Evolutionary conservation across 805 yeast species (phyloP).

Genomic region (Teunomyces cretensis): DNA sequence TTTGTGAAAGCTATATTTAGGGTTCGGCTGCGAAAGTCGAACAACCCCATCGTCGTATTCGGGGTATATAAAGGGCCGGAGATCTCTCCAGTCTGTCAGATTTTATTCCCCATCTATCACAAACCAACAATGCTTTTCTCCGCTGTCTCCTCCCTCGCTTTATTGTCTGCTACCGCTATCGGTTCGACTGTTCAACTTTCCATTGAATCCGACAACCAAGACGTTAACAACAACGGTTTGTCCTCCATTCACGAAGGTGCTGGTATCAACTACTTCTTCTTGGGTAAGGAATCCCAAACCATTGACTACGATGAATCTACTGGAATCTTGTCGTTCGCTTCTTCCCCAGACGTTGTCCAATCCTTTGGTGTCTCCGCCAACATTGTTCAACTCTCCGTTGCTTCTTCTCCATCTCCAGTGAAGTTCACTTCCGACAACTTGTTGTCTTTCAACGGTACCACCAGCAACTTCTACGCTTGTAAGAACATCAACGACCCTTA

Average conservation of each 20-base stretch:
- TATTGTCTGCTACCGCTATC: slow-evolving; percentile 5
- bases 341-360: background rate
- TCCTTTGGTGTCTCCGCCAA: slow-evolving; percentile 3
- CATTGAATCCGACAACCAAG: slow-evolving; percentile 1
- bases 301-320: slow-evolving; percentile 19
- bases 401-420: slow-evolving; percentile 8
- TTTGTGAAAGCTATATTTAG: background rate
- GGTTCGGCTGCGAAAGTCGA: background rate
- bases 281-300: slow-evolving; percentile 19
- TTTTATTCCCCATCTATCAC: background rate
- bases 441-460: slow-evolving; percentile 28
- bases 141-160: slow-evolving; percentile 5
- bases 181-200: slow-evolving; percentile 5
- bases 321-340: background rate
- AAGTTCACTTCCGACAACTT: slow-evolving; percentile 16
- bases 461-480: slow-evolving; percentile 37
- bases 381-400: slow-evolving; percentile 13
- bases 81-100: background rate
- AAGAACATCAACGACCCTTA: slow-evolving; percentile 47
- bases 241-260: slow-evolving; percentile 42
- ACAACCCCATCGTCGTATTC: background rate
- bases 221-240: slow-evolving; percentile 7
- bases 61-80: background rate
- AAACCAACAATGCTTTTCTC: slow-evolving; percentile 6
- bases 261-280: slow-evolving; percentile 40